Base-by-base conservation (phyloP, 805 yeast species). In the Metschnikowia continentalis region DNA sequence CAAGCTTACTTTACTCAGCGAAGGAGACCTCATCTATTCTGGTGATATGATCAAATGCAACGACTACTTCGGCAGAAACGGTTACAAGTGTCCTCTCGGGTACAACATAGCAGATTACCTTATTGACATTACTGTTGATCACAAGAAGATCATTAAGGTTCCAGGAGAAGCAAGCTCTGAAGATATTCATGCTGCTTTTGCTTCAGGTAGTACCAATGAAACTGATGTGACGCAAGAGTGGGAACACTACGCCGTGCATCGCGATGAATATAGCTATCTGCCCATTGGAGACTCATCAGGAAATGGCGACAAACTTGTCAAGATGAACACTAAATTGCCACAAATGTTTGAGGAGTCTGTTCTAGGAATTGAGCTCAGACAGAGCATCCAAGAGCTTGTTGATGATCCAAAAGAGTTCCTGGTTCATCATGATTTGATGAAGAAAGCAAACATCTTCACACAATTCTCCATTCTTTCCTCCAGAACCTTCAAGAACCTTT, bases 61-160 rank as follows among this genome's bases (percentile, higher is more conserved):
- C 57, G 87, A 86, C 50, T 90, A 86, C 67, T 88, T 94, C 65
- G 75, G 80, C 7, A 77, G 75, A 33, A 78, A 82, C 60, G 97
- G 97, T 0, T 89, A 82, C 67, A 70, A 74, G 47, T 90, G 97
- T 68, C 99, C 99, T 1, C 65, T 77, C 13, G 96, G 96, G 36
- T 92, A 88, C 66, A 94, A 94, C 62, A 81, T 94, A 61, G 99
- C 98, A 1, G 99, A 94, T 65, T 94, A 83, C 62, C 72, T 92
- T 65, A 88, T 94, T 54, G 99, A 94, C 64, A 80, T 94, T 36
- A 91, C 97, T 0, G 89, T 90, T 65, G 85, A 82, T 46, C 78
- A 75, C 50, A 69, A 70, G 38, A 71, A 65, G 49, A 55, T 68
- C 6, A 53, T 68, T n/a, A 55, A 64, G 42, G 61, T 50, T 35